Conservation (phyloP, 2,329 filamentous ascomycete species). For the Ophiosphaerella herpotricha region DNA sequence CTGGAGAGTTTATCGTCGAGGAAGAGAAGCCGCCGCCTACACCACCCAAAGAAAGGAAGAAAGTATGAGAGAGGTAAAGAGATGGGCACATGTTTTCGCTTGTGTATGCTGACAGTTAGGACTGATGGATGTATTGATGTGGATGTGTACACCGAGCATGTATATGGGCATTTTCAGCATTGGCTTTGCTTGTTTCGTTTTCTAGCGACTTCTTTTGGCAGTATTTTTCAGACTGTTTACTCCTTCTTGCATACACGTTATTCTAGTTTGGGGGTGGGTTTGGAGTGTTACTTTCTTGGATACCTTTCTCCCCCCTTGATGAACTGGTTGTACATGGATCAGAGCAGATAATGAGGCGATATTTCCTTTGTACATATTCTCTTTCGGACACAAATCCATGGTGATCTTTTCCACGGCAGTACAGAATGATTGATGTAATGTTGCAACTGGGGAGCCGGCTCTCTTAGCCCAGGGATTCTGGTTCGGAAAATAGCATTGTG, state of each 20-base stretch:
- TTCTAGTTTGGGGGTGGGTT: background rate
- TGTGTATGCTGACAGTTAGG: background rate
- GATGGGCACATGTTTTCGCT: background rate
- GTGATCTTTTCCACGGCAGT: background rate
- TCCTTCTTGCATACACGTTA: background rate
- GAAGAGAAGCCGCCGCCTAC: constrained; percentile 9
- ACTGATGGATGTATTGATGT: background rate
- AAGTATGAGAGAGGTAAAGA: background rate
- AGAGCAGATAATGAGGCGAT: background rate
- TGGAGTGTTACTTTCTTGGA: background rate
- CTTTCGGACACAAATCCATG: too few relatives aligned
- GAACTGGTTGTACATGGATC: background rate
- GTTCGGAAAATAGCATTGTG: background rate
- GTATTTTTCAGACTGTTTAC: background rate
- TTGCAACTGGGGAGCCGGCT: background rate
- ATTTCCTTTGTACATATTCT: background rate
- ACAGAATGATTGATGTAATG: background rate
- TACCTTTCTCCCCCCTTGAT: background rate
- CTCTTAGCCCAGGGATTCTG: background rate
- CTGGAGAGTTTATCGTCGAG: constrained; percentile 41
- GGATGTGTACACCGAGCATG: background rate
- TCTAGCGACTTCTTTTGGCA: background rate
- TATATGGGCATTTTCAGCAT: background rate
- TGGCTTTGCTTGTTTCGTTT: background rate
- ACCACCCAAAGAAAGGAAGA: constrained; percentile 7